Percentiles rank a stretch among this genome's conserved stretches.
These are phyloP conservation scores for Phytophthora parvispora DNA, from an alignment of 352 stramenopile genomes.

Conservation along the genomic window DNA sequence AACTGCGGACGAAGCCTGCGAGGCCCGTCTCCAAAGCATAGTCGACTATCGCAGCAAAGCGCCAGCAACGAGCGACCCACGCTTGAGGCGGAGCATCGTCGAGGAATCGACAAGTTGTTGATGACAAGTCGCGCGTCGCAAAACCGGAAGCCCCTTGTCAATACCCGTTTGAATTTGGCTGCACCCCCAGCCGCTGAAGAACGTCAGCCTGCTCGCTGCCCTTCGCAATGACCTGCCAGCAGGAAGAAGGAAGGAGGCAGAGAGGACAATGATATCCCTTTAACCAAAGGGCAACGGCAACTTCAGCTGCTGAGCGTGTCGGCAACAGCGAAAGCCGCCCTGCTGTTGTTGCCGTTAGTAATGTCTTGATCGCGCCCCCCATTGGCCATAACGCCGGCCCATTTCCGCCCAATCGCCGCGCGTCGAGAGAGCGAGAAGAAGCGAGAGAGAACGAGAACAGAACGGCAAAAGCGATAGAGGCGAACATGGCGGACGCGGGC, in stretches of 20 bases:
- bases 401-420: background rate
- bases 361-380: background rate
- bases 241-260: background rate
- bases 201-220: background rate
- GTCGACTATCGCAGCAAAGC: conserved; percentile 4
- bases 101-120: conserved; percentile 9
- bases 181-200: no score
- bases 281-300: background rate
- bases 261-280: background rate
- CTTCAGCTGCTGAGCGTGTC: background rate
- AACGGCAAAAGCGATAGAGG: conserved; percentile 9
- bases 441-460: conserved; percentile 15
- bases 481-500: conserved; percentile 62
- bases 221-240: conserved; percentile 1
- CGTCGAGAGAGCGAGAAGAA: conserved; percentile 17
- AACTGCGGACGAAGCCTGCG: background rate
- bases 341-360: background rate
- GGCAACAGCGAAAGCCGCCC: background rate
- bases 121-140: background rate
- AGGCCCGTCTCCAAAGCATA: background rate
- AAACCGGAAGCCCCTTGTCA: background rate
- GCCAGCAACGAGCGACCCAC: background rate
- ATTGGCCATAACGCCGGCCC: background rate
- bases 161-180: no score
- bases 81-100: conserved; percentile 1